Evolutionary conservation across 805 yeast species (phyloP).

Genomic region (Pichia exigua): DNA sequence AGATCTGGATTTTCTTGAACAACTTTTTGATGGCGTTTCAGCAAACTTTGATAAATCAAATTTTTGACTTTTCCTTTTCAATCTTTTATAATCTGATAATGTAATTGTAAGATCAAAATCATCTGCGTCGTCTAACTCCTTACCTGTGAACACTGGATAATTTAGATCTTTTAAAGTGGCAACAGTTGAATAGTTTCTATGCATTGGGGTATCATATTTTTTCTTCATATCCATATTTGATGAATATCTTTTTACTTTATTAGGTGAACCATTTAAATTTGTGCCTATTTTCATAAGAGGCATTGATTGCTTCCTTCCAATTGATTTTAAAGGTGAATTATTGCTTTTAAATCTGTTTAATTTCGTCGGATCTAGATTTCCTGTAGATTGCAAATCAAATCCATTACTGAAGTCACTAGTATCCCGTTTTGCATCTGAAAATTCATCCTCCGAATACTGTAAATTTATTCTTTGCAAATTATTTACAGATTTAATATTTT

Average conservation of each 20-base stretch:
- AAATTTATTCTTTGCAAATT: conserved; percentile 1
- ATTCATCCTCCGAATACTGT: conserved; percentile 4
- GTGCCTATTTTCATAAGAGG: conserved; percentile 18
- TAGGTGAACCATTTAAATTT: conserved; percentile 14
- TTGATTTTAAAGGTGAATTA: conserved; percentile 2
- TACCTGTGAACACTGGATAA: conserved; percentile 9
- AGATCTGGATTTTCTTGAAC: conserved; percentile 4
- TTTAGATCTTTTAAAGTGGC: neutral
- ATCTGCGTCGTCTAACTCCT: conserved; percentile 20
- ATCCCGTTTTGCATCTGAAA: neutral
- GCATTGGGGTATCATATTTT: neutral
- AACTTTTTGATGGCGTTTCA: conserved; percentile 17
- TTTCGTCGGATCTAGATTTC: conserved; percentile 18
- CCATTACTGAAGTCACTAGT: conserved; percentile 17
- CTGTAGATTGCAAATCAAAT: conserved; percentile 23
- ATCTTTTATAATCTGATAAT: conserved; percentile 19
- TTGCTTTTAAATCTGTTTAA: conserved; percentile 16
- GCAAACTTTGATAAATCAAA: conserved; percentile 24
- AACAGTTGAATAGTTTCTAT: neutral
- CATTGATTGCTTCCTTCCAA: conserved; percentile 21
- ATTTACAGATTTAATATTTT: neutral
- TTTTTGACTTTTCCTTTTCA: conserved; percentile 20
- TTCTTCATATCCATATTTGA: conserved; percentile 22
- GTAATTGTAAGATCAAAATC: conserved; percentile 25
- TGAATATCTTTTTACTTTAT: conserved; percentile 21